Percentiles rank a stretch among this genome's conserved stretches.
Conservation (phyloP, 352 stramenopile species). For the Phytophthora pini region DNA sequence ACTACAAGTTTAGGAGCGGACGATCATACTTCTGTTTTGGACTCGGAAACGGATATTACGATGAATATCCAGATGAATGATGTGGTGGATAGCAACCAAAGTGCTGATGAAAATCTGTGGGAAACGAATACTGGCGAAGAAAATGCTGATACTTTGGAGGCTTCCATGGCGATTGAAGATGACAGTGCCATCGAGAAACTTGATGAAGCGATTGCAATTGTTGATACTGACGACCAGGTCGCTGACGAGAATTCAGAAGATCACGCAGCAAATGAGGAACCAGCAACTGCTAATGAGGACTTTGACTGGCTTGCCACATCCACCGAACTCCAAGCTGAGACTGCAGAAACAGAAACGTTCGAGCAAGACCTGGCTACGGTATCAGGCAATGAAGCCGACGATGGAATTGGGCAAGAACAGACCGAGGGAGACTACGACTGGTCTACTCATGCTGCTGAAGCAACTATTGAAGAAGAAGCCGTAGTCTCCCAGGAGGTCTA, state of each 20-base stretch:
- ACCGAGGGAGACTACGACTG: constrained; percentile 15
- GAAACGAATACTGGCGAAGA: background rate
- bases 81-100: constrained; percentile 14
- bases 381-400: constrained; percentile 24
- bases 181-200: background rate
- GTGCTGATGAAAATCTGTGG: constrained; percentile 1
- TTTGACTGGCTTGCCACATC: constrained; percentile 28
- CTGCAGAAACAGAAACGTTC: constrained; percentile 17
- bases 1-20: background rate
- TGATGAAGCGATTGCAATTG: background rate
- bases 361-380: constrained; percentile 26
- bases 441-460: constrained; percentile 1
- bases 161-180: background rate
- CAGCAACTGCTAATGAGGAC: constrained; percentile 8
- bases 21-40: background rate
- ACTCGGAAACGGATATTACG: constrained; percentile 50
- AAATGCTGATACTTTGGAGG: background rate
- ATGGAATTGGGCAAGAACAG: constrained; percentile 4
- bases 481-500: constrained; percentile 9
- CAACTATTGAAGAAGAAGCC: constrained; percentile 11
- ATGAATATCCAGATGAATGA: constrained; percentile 51
- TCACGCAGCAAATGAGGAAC: constrained; percentile 4
- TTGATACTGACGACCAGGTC: background rate
- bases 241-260: constrained; percentile 3
- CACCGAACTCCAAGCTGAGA: constrained; percentile 7